Base-by-base conservation (phyloP, 768 basidiomycete species). In the Tricholoma hemisulphureum region DNA sequence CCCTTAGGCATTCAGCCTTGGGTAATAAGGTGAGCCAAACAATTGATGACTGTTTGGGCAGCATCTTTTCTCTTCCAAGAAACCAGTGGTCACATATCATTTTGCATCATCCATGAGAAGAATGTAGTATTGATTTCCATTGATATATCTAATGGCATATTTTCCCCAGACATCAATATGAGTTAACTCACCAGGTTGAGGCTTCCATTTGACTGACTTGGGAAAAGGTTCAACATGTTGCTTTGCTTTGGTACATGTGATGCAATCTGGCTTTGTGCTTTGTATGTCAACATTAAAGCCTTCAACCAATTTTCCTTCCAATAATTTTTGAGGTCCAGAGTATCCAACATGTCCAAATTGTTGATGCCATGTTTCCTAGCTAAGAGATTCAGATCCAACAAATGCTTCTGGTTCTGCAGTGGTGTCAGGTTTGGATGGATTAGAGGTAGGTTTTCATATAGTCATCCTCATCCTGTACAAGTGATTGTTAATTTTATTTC, bases 101-200 rank as follows among this genome's bases (percentile, higher is more conserved):
- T 48, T 48, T 5, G 45, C 18, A 23, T 48, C 20, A 16, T 48
- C 45, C 35, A 37, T 6, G 6, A 37, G n/a, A 2, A 37, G 35
- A 13, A 37, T 16, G n/a, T 37, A 37, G 35, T 37, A 37, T 34
- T 34, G 32, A 34, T 34, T 34, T 8, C 8, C 32, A 34, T 34
- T 34, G 14, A 34, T 34, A 34, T 8, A 34, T 34, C 14, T 34
- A 14, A 34, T 34, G 3, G 9, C 32, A 9, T 34, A 34, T 34
- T 37, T 37, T 37, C 35, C 37, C 48, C 55, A 23, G 53, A 65
- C 4, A 55, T 39, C 16, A 53, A 56, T 35, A 56, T 45, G 41
- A 21, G 53, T 62, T 51, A 67, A 11, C 53, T 34, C 32, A 45
- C 58, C 20, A 50, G 32, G 24, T 57, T 53, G 26, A 28, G 58